Base-by-base conservation (phyloP, 2,329 filamentous ascomycete genomes). In the Colletotrichum horii region DNA sequence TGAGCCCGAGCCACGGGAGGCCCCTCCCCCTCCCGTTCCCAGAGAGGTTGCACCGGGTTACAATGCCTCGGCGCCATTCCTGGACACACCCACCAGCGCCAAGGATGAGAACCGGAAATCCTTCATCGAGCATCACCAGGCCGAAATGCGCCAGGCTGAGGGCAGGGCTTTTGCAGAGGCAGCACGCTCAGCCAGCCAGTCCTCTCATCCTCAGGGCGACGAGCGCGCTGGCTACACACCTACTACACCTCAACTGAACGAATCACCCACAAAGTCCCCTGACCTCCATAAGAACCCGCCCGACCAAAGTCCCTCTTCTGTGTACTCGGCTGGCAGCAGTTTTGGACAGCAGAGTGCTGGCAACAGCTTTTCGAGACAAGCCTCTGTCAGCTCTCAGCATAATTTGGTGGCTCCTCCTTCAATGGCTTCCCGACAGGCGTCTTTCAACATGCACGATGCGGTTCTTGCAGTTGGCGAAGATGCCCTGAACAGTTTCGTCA, bases 401-500 rank as follows among this genome's bases (percentile, higher is more conserved):
- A 70, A 77, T 78, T 64, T 76, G 24, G 78, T 81, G 19, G 77
- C 80, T 36, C 79, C 80, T 70, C 78, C 81, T 15, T 77, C 82
- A 30, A 79, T 69, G 4, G 32, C 80, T 43, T 76, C 66, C 4
- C 66, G 71, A 82, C 84, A 80, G 62, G 78, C 82, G 6, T 85
- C 86, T 6, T 80, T 85, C n/a, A 85, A 83, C 68, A 76, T 88
- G 36, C 84, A 84, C 8, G 88, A 90, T 68, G 83, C 82, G 0
- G 81, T 84, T 14, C 79, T 82, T 70, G 84, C 89, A 6, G 86
- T 90, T n/a, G 87, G 87, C 4, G 92, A 94, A 66, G 91, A 93
- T 71, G 93, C 95, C 0, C 88, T 96, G 66, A 85, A 89, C 9
- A 90, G 93, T 15, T 98, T 98, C 81, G 90, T 92, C 5, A 82